phyloP scores from a whole-genome alignment of 805 yeast species.

The Komagataella populi region DNA sequence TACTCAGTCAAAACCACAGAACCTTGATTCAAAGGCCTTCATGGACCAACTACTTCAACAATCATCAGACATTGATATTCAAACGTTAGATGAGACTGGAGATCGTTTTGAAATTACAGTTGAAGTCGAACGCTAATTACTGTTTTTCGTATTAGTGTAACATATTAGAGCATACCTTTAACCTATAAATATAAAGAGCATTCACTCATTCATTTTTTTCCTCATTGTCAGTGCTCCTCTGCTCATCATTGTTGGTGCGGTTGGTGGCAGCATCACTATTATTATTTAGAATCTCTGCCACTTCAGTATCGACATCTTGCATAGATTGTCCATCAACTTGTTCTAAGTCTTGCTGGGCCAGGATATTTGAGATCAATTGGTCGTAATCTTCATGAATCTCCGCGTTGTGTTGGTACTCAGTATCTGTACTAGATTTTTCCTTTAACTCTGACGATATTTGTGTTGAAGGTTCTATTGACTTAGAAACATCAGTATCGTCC shows the following conservation, averaged over 20 bases:
- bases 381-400: neutral
- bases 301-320: neutral
- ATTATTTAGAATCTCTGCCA: neutral
- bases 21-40: neutral
- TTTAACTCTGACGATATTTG: neutral
- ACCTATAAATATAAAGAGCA: too few species aligned
- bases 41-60: neutral
- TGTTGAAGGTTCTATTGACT: neutral
- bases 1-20: neutral
- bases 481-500: neutral
- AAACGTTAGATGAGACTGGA: neutral
- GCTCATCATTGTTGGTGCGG: neutral
- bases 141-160: neutral
- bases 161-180: neutral
- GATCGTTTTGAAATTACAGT: neutral
- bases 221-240: neutral
- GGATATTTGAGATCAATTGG: neutral
- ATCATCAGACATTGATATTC: neutral
- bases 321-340: neutral
- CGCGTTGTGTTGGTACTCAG: neutral
- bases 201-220: neutral
- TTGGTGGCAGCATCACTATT: neutral
- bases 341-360: neutral
- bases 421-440: neutral
- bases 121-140: neutral